Conservation (phyloP, 345 rosid genomes). For the Turnera subulata region DNA sequence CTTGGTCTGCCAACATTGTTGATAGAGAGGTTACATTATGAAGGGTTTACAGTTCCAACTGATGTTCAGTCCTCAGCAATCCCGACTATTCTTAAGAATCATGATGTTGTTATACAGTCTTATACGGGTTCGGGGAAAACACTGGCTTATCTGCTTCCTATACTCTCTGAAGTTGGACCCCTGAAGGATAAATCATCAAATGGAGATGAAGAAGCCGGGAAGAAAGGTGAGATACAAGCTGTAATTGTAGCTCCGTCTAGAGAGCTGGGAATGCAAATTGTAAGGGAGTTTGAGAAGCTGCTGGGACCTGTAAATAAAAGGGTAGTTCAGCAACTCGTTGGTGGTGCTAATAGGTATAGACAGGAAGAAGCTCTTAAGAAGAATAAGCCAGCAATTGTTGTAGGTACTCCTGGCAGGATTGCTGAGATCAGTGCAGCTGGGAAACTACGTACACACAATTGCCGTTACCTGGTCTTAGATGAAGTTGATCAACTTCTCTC, state of each 20-base stretch:
- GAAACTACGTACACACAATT: conserved; percentile 79
- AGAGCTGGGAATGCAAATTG: conserved; percentile 93
- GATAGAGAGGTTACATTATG: conserved; percentile 59
- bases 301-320: conserved; percentile 73
- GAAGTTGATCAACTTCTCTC: conserved; percentile 93
- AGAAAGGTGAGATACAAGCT: conserved; percentile 67
- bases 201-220: conserved; percentile 31
- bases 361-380: conserved; percentile 97
- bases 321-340: conserved; percentile 90
- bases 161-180: conserved; percentile 76
- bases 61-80: conserved; percentile 85
- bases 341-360: conserved; percentile 90
- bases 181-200: conserved; percentile 36
- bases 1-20: conserved; percentile 71
- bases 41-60: conserved; percentile 71
- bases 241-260: conserved; percentile 94
- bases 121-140: conserved; percentile 97
- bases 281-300: conserved; percentile 83
- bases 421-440: conserved; percentile 96
- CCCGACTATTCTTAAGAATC: conserved; percentile 66
- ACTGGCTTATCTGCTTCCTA: conserved; percentile 79
- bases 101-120: conserved; percentile 83
- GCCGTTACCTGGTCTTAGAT: conserved; percentile 81
- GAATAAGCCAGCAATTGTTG: conserved; percentile 83
- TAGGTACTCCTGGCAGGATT: conserved; percentile 92